Conservation (phyloP, 225 moss, liverwort and hornwort species). For the Thuidium tamariscinum region DNA sequence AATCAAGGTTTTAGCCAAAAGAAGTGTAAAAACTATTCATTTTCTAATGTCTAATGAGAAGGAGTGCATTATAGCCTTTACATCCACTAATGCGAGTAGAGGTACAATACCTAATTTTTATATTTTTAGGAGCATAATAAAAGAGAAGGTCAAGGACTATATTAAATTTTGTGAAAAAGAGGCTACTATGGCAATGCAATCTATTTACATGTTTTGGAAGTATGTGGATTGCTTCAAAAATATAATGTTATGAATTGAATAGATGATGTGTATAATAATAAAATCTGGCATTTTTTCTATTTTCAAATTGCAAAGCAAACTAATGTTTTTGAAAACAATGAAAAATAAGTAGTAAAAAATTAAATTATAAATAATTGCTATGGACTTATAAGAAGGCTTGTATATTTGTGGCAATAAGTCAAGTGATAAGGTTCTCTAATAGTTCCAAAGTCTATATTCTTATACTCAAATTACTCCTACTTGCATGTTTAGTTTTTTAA, state of each 20-base stretch:
- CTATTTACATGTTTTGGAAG: fast-evolving
- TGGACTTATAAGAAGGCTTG: not conserved
- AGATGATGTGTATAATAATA: fast-evolving
- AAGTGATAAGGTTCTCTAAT: not conserved
- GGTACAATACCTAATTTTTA: not conserved
- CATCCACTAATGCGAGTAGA: fast-evolving
- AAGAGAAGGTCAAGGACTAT: not conserved
- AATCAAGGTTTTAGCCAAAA: fast-evolving
- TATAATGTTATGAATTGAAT: not conserved
- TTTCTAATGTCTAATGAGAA: fast-evolving
- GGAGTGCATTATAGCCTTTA: fast-evolving
- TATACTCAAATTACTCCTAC: fast-evolving
- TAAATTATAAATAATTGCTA: not conserved
- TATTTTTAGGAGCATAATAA: not conserved
- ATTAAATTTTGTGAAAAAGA: not conserved
- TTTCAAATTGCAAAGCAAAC: not conserved
- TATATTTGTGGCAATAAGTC: not conserved
- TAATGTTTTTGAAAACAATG: not conserved
- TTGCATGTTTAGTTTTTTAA: fast-evolving
- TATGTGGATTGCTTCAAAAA: not conserved
- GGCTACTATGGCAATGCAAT: fast-evolving
- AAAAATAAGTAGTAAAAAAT: not conserved
- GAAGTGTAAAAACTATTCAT: too few relatives aligned
- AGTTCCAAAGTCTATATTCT: not conserved
- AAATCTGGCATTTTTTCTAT: not conserved